These are phyloP conservation scores for Chaetomium globosum DNA, from an alignment of 2,329 filamentous ascomycete genomes.

Conservation along the genomic window DNA sequence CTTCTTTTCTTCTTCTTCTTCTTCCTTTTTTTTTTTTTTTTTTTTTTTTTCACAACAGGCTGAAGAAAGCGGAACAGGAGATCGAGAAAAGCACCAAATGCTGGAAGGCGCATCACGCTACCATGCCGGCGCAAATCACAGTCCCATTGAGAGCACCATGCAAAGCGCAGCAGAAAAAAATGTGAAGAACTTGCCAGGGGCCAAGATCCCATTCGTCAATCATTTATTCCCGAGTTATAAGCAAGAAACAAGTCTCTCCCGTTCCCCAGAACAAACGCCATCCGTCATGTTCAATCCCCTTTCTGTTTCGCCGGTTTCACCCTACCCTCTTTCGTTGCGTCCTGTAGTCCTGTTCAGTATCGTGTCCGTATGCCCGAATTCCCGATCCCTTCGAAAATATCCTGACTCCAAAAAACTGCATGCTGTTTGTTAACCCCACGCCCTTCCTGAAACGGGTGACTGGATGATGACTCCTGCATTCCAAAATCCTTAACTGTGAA, in stretches of 20 bases:
- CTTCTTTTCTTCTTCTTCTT: no score
- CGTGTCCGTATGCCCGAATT: not conserved
- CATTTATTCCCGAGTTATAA: not conserved
- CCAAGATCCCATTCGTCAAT: not conserved
- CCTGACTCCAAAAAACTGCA: not conserved
- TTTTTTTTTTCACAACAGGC: no score
- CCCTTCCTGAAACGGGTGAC: not conserved
- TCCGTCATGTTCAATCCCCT: not conserved
- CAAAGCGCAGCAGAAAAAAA: not conserved
- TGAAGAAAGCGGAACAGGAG: no score
- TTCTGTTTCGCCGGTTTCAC: conserved; percentile 1
- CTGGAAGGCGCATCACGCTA: not conserved
- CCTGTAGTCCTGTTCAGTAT: not conserved
- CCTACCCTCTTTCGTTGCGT: not conserved
- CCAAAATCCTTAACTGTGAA: not conserved
- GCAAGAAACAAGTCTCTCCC: not conserved
- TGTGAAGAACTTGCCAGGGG: not conserved
- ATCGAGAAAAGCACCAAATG: no score
- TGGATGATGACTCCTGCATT: not conserved
- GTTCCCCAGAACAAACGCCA: not conserved
- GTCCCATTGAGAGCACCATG: not conserved
- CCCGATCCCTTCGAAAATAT: not conserved
- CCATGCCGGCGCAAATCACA: not conserved
- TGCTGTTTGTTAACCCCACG: not conserved
- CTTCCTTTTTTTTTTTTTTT: no score